Base-by-base conservation (phyloP, 495 filamentous ascomycete species). In the Letharia columbiana region DNA sequence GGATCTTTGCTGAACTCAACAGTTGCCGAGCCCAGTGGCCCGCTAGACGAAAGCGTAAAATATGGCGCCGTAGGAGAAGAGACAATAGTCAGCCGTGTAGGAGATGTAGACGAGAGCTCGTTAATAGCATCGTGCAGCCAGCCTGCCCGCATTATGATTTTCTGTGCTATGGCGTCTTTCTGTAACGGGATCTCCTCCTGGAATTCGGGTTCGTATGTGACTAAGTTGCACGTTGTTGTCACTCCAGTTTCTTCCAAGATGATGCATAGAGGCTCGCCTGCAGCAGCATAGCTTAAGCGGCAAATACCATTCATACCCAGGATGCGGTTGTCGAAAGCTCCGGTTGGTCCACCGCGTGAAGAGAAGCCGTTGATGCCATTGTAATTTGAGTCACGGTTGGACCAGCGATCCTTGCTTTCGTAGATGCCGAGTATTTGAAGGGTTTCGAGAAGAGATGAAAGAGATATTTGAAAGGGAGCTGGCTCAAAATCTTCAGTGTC, bases 391-490 rank as follows among this genome's bases (percentile, higher is more conserved):
- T 84, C 82, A 31, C 80, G 73, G 68, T 79, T 83, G 39, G 81
- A 63, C 71, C 71, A 73, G 41, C 69, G 77, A 62, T 84, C 81
- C 44, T 80, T 77, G n/a, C 83, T 73, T 69, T 96, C 91, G 56
- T 86, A 86, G 66, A 91, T 83, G 59, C 89, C 89, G 72, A 98
- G 93, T 50, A 98, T 96, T 71, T 96, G 92, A 39, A 98, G 81
- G 12, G 92, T 96, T 79, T 98, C 94, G 54, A 98, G 84, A 12
- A 98, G 82, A 49, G 93, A 89, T 2, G 89, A 81, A 49, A 98
- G 82, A 15, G 91, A 93, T 67, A 97, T 87, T 66, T 91, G 88
- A 73, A 98, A 98, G 75, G 75, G 62, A 79, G 75, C 71, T 35
- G 72, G 70, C 40, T 78, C 74, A 17, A 70, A 67, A 54, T 77